Evolutionary conservation across 805 yeast species (phyloP).

Genomic region (Monosporozyma solicola): DNA sequence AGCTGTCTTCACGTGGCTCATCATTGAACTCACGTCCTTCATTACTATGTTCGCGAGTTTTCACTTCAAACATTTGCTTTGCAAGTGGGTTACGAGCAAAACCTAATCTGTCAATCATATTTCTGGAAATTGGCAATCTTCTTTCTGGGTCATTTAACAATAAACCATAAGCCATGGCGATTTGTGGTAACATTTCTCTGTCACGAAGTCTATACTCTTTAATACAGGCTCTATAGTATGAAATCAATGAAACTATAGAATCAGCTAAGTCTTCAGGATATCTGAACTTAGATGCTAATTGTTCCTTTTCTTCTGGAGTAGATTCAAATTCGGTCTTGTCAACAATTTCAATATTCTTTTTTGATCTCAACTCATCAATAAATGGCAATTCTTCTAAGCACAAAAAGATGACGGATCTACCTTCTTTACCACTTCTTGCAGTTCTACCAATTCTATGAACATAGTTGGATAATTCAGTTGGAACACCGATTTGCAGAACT

Average conservation of each 20-base stretch:
- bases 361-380: conserved; percentile 37
- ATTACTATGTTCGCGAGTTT: neutral
- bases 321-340: conserved; percentile 35
- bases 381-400: conserved; percentile 51
- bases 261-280: conserved; percentile 22
- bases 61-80: conserved; percentile 17
- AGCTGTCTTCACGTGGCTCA: neutral
- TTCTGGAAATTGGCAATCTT: conserved; percentile 16
- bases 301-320: conserved; percentile 26
- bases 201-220: conserved; percentile 28
- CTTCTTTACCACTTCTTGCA: conserved; percentile 81
- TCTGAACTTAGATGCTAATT: conserved; percentile 18
- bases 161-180: conserved; percentile 20
- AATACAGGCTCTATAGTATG: conserved; percentile 30
- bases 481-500: conserved; percentile 77
- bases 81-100: conserved; percentile 15
- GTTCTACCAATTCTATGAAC: conserved; percentile 94
- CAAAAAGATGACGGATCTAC: conserved; percentile 56
- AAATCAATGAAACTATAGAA: conserved; percentile 30
- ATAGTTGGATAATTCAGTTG: conserved; percentile 66
- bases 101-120: conserved; percentile 15
- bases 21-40: neutral
- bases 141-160: conserved; percentile 16
- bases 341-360: conserved; percentile 48
- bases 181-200: conserved; percentile 12